Percentiles rank a stretch among this genome's conserved stretches.
These are phyloP conservation scores for Talaromyces atroroseus DNA, from an alignment of 2,329 filamentous ascomycete genomes.

Conservation along the genomic window DNA sequence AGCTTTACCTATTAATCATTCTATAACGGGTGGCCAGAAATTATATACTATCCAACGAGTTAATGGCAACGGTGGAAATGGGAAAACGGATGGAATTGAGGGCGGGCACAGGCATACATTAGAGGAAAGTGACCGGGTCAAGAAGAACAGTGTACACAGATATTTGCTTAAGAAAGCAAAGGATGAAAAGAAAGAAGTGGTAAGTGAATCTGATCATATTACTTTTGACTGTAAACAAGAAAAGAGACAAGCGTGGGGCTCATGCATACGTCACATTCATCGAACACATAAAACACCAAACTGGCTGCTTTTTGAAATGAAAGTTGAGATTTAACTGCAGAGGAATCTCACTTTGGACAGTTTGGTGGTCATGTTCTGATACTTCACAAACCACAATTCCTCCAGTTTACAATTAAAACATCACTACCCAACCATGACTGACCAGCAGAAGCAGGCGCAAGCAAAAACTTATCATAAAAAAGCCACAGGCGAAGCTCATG, in stretches of 20 bases:
- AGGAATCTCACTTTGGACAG: not conserved
- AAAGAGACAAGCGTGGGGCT: not conserved
- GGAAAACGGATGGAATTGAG: slow-evolving; percentile 62
- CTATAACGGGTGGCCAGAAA: slow-evolving; percentile 47
- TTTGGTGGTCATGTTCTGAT: not conserved
- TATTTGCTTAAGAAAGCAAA: slow-evolving; percentile 60
- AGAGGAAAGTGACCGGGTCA: slow-evolving; percentile 69
- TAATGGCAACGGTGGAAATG: slow-evolving; percentile 69
- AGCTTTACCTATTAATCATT: slow-evolving; percentile 38
- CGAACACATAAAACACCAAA: not conserved
- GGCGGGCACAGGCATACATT: slow-evolving; percentile 71
- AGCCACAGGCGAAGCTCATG: slow-evolving; percentile 64
- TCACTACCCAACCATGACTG: slow-evolving; percentile 37
- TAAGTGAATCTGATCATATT: slow-evolving; percentile 32
- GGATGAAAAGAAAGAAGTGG: slow-evolving; percentile 56
- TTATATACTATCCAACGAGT: slow-evolving; percentile 73
- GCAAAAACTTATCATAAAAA: slow-evolving; percentile 68
- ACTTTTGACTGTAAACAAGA: not conserved
- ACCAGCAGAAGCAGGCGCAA: slow-evolving; percentile 30
- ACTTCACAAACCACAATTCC: no score
- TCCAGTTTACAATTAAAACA: not conserved
- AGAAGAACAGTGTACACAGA: slow-evolving; percentile 72
- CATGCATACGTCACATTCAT: slow-evolving; percentile 7
- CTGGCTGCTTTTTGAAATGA: not conserved
- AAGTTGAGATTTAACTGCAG: no score